Evolutionary conservation across 306 rosid genomes (phyloP).

Genomic region (Prinsepia uniflora): DNA sequence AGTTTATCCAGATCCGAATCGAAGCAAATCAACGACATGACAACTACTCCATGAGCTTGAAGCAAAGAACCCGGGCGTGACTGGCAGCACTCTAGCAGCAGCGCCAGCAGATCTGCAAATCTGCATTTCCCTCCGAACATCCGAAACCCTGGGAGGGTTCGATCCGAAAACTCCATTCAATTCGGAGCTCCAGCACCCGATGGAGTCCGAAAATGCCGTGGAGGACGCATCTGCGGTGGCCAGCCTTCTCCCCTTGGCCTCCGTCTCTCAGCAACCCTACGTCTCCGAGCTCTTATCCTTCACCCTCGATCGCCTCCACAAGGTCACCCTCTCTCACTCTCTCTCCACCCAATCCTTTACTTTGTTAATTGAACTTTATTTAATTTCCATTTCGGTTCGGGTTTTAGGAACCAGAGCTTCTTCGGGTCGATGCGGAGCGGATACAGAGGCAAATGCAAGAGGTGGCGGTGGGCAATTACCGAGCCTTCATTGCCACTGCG

Average conservation of each 20-base stretch:
- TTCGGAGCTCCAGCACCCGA: constrained; percentile 28
- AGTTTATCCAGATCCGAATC: constrained; percentile 21
- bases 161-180: constrained; percentile 14
- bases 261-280: constrained; percentile 86
- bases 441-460: constrained; percentile 98
- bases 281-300: constrained; percentile 96
- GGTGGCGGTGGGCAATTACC: constrained; percentile 89
- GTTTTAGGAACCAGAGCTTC: constrained; percentile 89
- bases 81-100: background rate
- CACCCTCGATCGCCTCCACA: constrained; percentile 96
- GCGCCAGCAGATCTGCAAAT: constrained; percentile 25
- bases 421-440: constrained; percentile 96
- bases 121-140: constrained; percentile 20
- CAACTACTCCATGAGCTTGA: background rate
- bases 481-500: constrained; percentile 84
- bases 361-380: background rate
- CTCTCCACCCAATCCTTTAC: background rate
- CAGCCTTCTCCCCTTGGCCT: constrained; percentile 69
- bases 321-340: constrained; percentile 37
- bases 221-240: constrained; percentile 38
- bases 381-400: background rate
- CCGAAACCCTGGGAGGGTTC: constrained; percentile 9
- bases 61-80: background rate
- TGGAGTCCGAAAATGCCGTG: constrained; percentile 54
- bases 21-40: constrained; percentile 17